Evolutionary conservation across 23 red algal species (phyloP).

Genomic region (Gracilaria gracilis): DNA sequence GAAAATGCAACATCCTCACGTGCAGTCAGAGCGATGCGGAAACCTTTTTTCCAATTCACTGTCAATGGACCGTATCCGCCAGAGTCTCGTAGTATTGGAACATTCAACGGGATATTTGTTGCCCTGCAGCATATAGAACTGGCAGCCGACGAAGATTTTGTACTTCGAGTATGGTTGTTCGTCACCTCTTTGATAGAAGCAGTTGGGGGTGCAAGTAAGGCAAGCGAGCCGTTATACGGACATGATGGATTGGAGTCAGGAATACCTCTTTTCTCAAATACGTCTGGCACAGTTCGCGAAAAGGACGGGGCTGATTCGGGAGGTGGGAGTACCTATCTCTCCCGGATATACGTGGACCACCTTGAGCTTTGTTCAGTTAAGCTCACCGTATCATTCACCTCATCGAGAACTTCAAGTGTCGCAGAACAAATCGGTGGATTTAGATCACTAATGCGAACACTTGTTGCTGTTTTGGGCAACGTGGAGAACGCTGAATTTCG

Average conservation of each 20-base stretch:
- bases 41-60: slow-evolving; percentile 79
- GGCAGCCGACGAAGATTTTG: slow-evolving; percentile 78
- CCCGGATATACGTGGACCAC: slow-evolving; percentile 81
- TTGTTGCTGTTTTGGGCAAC: slow-evolving; percentile 87
- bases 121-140: slow-evolving; percentile 75
- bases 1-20: slow-evolving; percentile 11
- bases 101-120: slow-evolving; percentile 67
- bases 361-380: slow-evolving; percentile 84
- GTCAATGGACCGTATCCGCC: slow-evolving; percentile 56
- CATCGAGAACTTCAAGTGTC: slow-evolving; percentile 67
- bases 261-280: slow-evolving; percentile 15
- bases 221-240: slow-evolving; percentile 45
- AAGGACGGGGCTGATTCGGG: background rate
- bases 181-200: slow-evolving; percentile 72
- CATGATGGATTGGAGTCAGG: slow-evolving; percentile 60
- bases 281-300: background rate
- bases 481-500: slow-evolving; percentile 92
- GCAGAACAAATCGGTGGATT: slow-evolving; percentile 77
- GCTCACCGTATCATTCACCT: slow-evolving; percentile 82
- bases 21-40: slow-evolving; percentile 5
- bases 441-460: slow-evolving; percentile 73
- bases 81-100: slow-evolving; percentile 39
- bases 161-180: slow-evolving; percentile 73
- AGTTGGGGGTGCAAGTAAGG: slow-evolving; percentile 50
- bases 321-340: background rate